phyloP scores from a whole-genome alignment of 176 grass and related monocot species.

The Aegilops sharonensis region DNA sequence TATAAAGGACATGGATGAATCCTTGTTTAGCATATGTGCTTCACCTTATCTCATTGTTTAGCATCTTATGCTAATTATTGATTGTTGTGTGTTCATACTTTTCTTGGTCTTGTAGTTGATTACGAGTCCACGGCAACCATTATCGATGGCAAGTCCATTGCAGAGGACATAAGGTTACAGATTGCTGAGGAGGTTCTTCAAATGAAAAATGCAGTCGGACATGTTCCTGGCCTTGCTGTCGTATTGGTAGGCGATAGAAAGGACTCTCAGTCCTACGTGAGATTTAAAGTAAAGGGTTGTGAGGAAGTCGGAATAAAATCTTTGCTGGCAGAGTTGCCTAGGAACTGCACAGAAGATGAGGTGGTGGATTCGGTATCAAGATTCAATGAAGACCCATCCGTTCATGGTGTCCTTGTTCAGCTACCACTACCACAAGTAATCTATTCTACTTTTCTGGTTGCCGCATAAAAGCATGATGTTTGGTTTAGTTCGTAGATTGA shows the following conservation, averaged over 20 bases:
- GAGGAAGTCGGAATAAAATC: conserved; percentile 91
- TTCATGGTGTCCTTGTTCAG: conserved; percentile 96
- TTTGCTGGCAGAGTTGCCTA: conserved; percentile 57
- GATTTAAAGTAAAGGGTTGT: conserved; percentile 81
- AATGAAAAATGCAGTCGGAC: conserved; percentile 52
- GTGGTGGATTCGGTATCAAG: conserved; percentile 55
- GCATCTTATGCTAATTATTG: not conserved
- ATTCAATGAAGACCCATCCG: conserved; percentile 82
- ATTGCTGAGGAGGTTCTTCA: conserved; percentile 55
- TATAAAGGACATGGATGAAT: not conserved
- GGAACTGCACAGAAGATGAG: conserved; percentile 66
- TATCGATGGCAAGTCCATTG: conserved; percentile 82
- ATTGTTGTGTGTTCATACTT: conserved; percentile 5
- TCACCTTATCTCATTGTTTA: not conserved
- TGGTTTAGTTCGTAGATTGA: conserved; percentile 9
- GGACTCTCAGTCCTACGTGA: conserved; percentile 80
- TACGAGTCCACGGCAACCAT: conserved; percentile 33
- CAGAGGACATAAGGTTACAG: conserved; percentile 73
- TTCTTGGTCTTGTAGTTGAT: conserved; percentile 38
- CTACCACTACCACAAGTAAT: conserved; percentile 87
- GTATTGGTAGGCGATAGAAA: conserved; percentile 84
- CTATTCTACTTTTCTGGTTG: conserved; percentile 4
- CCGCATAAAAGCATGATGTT: not conserved
- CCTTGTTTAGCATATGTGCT: not conserved
- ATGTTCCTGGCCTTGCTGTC: conserved; percentile 79